Conservation (phyloP, 2,329 filamentous ascomycete species). For the Diaporthe citriasiana region DNA sequence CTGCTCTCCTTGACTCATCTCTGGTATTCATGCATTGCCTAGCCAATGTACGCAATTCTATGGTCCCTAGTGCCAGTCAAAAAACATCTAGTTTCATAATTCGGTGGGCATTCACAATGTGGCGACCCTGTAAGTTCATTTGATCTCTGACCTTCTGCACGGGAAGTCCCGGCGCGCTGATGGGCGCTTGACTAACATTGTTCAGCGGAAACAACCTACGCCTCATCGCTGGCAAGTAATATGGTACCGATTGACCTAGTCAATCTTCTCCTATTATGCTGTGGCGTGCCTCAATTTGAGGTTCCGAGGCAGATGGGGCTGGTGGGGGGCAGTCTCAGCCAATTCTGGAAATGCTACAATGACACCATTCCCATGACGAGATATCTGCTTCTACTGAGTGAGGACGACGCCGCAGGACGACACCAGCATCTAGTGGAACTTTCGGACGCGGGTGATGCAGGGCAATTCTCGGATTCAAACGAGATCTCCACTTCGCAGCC, state of each 20-base stretch:
- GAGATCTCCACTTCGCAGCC: slow-evolving; percentile 53
- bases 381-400: slow-evolving; percentile 69
- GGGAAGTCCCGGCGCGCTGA: slow-evolving; percentile 36
- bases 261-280: slow-evolving; percentile 77
- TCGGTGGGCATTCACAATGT: slow-evolving; percentile 85
- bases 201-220: slow-evolving; percentile 75
- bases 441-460: not conserved
- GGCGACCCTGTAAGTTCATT: slow-evolving; percentile 78
- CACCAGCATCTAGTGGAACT: not conserved
- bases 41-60: slow-evolving; percentile 74
- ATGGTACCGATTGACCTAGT: slow-evolving; percentile 76
- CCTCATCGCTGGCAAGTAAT: slow-evolving; percentile 74
- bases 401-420: slow-evolving; percentile 41
- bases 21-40: slow-evolving; percentile 79
- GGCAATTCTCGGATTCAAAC: slow-evolving; percentile 16
- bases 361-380: slow-evolving; percentile 61
- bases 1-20: slow-evolving; percentile 83
- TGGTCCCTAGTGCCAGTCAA: slow-evolving; percentile 77
- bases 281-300: slow-evolving; percentile 63
- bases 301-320: slow-evolving; percentile 52
- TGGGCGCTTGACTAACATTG: slow-evolving; percentile 4
- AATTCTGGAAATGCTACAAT: slow-evolving; percentile 61
- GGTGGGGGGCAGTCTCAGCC: slow-evolving; percentile 63
- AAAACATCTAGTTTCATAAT: slow-evolving; percentile 79
- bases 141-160: slow-evolving; percentile 1